phyloP scores from a whole-genome alignment of 345 rosid species.

The Camelina hispida region DNA sequence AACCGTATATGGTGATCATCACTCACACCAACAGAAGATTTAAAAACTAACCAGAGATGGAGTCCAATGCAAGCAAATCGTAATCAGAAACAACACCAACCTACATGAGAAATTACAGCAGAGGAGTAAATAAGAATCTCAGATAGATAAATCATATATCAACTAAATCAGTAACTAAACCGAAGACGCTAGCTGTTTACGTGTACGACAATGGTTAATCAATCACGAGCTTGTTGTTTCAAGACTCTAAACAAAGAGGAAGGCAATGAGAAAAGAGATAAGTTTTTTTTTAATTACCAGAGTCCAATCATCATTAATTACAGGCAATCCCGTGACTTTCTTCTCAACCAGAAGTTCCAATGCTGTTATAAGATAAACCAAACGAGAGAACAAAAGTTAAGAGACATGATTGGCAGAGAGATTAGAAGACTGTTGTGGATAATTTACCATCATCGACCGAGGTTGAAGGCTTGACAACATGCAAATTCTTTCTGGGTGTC shows the following conservation, averaged over 20 bases:
- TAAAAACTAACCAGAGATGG: conserved; percentile 73
- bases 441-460: conserved; percentile 82
- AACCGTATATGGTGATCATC: conserved; percentile 8
- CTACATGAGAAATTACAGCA: conserved; percentile 50
- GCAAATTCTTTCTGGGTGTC: conserved; percentile 71
- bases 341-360: conserved; percentile 78
- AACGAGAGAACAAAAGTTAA: not conserved
- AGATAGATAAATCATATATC: not conserved
- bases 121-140: conserved; percentile 5
- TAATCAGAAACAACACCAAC: conserved; percentile 99
- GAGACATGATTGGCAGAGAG: not conserved
- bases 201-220: too few relatives aligned
- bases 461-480: conserved; percentile 75
- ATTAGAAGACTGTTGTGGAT: not conserved
- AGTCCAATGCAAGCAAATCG: conserved; percentile 83
- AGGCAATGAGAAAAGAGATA: conserved; percentile 1
- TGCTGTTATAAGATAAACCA: conserved; percentile 51
- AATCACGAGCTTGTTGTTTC: conserved; percentile 1
- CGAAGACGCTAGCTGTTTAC: not conserved
- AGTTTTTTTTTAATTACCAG: conserved; percentile 55
- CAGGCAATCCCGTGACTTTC: conserved; percentile 92
- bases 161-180: not conserved
- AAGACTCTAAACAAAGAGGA: conserved; percentile 7
- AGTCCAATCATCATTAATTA: conserved; percentile 84
- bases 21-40: conserved; percentile 7